Percentiles rank a stretch among this genome's conserved stretches.
phyloP scores from a whole-genome alignment of 805 yeast species.

The Metschnikowia noctiluminum region DNA sequence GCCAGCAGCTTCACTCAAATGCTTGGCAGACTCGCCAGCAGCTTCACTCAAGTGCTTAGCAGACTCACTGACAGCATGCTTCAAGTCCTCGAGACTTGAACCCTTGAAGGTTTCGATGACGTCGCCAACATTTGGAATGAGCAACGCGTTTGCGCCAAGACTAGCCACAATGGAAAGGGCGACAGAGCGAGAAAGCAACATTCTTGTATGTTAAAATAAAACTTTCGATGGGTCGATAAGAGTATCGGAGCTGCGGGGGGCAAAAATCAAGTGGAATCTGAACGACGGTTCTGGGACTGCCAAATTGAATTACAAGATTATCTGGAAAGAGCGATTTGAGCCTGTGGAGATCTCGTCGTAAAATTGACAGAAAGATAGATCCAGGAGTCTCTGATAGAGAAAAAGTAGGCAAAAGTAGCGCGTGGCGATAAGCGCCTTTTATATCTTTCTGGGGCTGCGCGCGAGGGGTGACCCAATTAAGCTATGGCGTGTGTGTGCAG shows the following conservation, averaged over 20 bases:
- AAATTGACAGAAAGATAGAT: not conserved
- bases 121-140: constrained; percentile 54
- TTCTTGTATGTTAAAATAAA: constrained; percentile 7
- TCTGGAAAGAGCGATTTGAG: not conserved
- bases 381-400: constrained; percentile 3
- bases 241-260: no score
- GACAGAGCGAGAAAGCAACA: constrained; percentile 41
- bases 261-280: no score
- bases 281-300: not conserved
- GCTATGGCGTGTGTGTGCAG: not conserved
- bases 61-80: constrained; percentile 12
- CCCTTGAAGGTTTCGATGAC: constrained; percentile 35
- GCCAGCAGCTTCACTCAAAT: constrained; percentile 3
- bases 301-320: not conserved
- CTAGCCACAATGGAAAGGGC: constrained; percentile 42
- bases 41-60: constrained; percentile 6
- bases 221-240: no score
- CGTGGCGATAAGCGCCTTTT: constrained; percentile 19
- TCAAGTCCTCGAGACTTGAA: constrained; percentile 16
- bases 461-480: constrained; percentile 6
- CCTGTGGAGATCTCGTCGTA: constrained; percentile 1
- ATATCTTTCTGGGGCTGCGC: constrained; percentile 10
- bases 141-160: constrained; percentile 45
- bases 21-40: constrained; percentile 10
- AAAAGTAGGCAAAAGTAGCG: constrained; percentile 1